Evolutionary conservation across 2,329 filamentous ascomycete species (phyloP).

Genomic region (Fusarium mexicanum): DNA sequence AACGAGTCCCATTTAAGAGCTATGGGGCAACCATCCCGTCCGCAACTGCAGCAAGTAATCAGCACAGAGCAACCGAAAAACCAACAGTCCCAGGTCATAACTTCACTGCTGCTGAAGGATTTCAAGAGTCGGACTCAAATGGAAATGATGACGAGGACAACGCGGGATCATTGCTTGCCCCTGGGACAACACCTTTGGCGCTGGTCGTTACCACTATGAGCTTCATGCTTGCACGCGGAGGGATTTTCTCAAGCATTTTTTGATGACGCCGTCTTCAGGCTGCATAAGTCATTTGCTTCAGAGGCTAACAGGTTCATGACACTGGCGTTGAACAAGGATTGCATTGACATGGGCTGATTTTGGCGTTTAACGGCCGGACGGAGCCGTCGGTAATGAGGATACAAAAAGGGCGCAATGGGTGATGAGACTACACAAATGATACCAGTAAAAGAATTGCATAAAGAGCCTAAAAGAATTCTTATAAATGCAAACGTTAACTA

Average conservation of each 20-base stretch:
- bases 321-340: slow-evolving; percentile 31
- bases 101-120: slow-evolving; percentile 46
- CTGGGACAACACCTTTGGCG: slow-evolving; percentile 23
- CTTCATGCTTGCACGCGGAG: slow-evolving; percentile 39
- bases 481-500: neutral
- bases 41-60: slow-evolving; percentile 55
- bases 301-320: slow-evolving; percentile 15
- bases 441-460: slow-evolving; percentile 25
- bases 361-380: slow-evolving; percentile 26
- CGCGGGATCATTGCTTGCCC: slow-evolving; percentile 24
- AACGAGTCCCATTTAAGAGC: slow-evolving; percentile 62
- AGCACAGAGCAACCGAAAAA: slow-evolving; percentile 44
- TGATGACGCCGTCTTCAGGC: neutral
- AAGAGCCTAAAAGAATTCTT: neutral
- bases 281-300: slow-evolving; percentile 5
- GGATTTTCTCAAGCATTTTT: slow-evolving; percentile 27
- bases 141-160: slow-evolving; percentile 11
- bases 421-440: slow-evolving; percentile 26
- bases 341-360: slow-evolving; percentile 34
- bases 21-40: slow-evolving; percentile 61
- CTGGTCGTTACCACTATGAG: slow-evolving; percentile 31
- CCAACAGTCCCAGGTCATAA: slow-evolving; percentile 31
- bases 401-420: slow-evolving; percentile 29
- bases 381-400: slow-evolving; percentile 24
- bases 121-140: slow-evolving; percentile 37